A percentile compares a stretch with the other conserved stretches of the same genome.
These are phyloP conservation scores for Asterochloris erici DNA, from an alignment of 139 green algal genomes.

Conservation along the genomic window DNA sequence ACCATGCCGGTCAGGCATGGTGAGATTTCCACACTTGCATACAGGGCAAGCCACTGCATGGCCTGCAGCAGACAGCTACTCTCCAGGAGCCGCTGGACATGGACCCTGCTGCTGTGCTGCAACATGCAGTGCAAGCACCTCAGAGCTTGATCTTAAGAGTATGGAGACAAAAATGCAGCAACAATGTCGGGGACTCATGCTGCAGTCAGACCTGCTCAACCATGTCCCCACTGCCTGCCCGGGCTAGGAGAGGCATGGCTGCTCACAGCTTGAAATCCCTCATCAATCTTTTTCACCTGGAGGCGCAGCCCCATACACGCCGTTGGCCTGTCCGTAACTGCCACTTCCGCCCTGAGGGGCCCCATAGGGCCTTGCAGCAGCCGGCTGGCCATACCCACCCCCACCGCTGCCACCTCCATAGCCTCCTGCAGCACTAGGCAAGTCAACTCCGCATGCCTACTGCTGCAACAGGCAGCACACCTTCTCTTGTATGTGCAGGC, in stretches of 20 bases:
- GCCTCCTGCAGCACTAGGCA: background rate
- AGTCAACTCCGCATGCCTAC: too few species aligned
- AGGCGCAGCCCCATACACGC: background rate
- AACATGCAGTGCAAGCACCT: too few species aligned
- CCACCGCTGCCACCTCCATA: slow-evolving; percentile 15
- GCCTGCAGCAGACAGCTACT: too few species aligned
- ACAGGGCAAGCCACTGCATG: too few species aligned
- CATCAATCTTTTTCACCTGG: background rate
- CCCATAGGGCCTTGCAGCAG: background rate
- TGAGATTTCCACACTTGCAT: background rate
- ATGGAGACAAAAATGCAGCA: too few species aligned
- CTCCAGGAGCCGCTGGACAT: too few species aligned
- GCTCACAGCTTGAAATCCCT: background rate
- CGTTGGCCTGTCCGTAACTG: background rate
- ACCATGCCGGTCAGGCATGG: background rate
- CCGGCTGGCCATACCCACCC: background rate
- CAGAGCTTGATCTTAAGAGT: too few species aligned
- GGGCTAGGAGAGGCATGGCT: background rate
- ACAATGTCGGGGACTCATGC: background rate
- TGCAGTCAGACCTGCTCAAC: background rate
- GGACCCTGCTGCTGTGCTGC: too few species aligned
- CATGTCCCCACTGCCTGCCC: too few species aligned
- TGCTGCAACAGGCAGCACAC: too few species aligned
- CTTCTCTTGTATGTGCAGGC: too few species aligned
- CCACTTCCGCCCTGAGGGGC: background rate